Evolutionary conservation across 1,139 yeast species (phyloP).

Genomic region (Magnusiomyces magnusii): DNA sequence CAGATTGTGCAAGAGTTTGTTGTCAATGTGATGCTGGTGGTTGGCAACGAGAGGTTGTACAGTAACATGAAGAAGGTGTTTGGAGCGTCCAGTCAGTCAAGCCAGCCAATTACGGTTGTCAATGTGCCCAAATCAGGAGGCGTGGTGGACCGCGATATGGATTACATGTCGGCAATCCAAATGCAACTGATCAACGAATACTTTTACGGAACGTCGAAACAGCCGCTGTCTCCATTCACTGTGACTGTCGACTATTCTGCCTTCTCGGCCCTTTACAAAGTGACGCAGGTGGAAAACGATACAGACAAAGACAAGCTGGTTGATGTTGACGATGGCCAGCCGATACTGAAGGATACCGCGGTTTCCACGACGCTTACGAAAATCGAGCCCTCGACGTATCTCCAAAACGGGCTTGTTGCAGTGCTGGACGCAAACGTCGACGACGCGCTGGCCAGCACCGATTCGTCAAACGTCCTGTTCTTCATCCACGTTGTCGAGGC

Average conservation of each 20-base stretch:
- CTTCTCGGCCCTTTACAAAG: constrained; percentile 22
- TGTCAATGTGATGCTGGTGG: constrained; percentile 32
- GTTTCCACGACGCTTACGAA: not conserved
- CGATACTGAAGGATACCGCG: too few relatives aligned
- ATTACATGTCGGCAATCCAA: constrained; percentile 60
- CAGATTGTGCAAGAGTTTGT: constrained; percentile 56
- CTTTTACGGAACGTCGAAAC: constrained; percentile 69
- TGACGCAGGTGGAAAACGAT: not conserved
- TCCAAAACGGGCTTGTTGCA: constrained; percentile 71
- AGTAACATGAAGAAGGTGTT: constrained; percentile 57
- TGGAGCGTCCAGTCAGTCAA: constrained; percentile 16
- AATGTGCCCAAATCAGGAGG: constrained; percentile 71
- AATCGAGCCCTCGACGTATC: constrained; percentile 41
- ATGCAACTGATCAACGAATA: constrained; percentile 76
- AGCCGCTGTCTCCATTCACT: constrained; percentile 71
- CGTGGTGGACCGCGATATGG: constrained; percentile 64
- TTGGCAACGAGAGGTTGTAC: constrained; percentile 45
- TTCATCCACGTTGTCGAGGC: constrained; percentile 50
- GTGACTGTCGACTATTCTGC: constrained; percentile 47
- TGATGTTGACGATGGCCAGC: not conserved
- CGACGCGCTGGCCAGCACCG: constrained; percentile 38
- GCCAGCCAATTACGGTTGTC: constrained; percentile 36
- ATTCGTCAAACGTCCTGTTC: constrained; percentile 59
- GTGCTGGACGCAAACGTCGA: constrained; percentile 52
- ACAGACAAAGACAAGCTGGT: not conserved